Evolutionary conservation across 73 alveolate genomes (phyloP), one percentile per base, ranked within the genome.

Genomic region (Stentor coeruleus): DNA sequence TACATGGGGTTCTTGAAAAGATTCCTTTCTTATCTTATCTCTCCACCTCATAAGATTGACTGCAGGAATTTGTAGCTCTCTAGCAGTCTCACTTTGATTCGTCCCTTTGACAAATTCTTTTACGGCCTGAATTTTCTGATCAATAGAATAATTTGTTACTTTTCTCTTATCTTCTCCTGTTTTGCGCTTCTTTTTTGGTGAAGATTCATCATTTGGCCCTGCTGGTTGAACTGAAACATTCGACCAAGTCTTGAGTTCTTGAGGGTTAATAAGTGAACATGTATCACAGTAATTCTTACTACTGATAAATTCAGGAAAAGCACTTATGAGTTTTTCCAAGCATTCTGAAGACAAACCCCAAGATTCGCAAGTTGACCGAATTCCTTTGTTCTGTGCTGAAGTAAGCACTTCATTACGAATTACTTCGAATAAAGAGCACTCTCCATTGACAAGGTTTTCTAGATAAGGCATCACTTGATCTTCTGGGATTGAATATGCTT

Each of bases 41-140:
- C 79, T 20, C 37, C 79, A 66, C 33, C 79, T 66, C 79, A 66
- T 66, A 1, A 66, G 37, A 2, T 66, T 66, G 20, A 66, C 79
- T 2, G 79, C 79, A 26, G 79, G 79, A 66, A 66, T 66, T 14
- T 20, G 14, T 11, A 66, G 79, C 2, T 2, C 79, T 66, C 79
- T 20, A 2, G 79, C 79, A 28, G 79, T 31, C 2, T 66, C 79
- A 11, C 40, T 20, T 66, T 66, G 79, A 40, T 66, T 66, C 33
- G n/a, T 20, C 2, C 37, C n/a, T 31, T 31, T 66, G 20, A 66
- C 79, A 2, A 66, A 66, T 2, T 66, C 79, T 66, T 31, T 66
- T 33, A 66, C 79, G 37, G 79, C 79, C 14, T 66, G 42, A 2
- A 66, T 66, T 66, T 66, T 66, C 2, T 66, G 79, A 20, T 20